Percentiles rank a stretch among this genome's conserved stretches.
These are phyloP conservation scores for Verbascum thapsus DNA, from an alignment of 257 asterid genomes.

Conservation along the genomic window DNA sequence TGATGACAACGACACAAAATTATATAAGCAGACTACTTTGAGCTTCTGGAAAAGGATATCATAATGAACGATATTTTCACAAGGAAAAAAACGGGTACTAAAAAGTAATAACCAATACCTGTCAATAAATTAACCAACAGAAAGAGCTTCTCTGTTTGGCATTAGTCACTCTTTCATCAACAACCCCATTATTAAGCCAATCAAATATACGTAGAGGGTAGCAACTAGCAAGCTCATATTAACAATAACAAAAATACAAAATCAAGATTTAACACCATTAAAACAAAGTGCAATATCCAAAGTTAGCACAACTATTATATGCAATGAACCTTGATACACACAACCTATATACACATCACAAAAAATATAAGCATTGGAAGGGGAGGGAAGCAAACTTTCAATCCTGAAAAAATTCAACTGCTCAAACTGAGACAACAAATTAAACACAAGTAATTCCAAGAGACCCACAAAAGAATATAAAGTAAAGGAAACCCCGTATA, in stretches of 20 bases:
- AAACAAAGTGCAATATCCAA: background rate
- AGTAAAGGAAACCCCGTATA: background rate
- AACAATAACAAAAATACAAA: no score
- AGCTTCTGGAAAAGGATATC: no score
- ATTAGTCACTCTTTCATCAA: constrained; percentile 13
- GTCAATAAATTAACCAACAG: constrained; percentile 12
- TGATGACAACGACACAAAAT: background rate
- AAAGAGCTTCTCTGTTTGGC: background rate
- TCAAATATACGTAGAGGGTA: background rate
- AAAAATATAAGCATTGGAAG: no score
- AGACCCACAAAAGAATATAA: background rate
- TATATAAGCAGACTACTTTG: no score
- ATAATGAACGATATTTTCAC: no score
- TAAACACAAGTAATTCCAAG: no score
- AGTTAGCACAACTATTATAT: background rate
- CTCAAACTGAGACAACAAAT: constrained; percentile 1
- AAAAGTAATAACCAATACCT: background rate
- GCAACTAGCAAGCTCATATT: background rate
- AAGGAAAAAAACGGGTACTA: background rate
- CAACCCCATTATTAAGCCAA: background rate
- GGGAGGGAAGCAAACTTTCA: background rate
- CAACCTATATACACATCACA: background rate
- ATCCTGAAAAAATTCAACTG: background rate
- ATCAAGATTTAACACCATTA: no score
- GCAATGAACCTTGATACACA: background rate